Evolutionary conservation across 352 stramenopile genomes (phyloP).

Genomic region (Phytophthora melonis): DNA sequence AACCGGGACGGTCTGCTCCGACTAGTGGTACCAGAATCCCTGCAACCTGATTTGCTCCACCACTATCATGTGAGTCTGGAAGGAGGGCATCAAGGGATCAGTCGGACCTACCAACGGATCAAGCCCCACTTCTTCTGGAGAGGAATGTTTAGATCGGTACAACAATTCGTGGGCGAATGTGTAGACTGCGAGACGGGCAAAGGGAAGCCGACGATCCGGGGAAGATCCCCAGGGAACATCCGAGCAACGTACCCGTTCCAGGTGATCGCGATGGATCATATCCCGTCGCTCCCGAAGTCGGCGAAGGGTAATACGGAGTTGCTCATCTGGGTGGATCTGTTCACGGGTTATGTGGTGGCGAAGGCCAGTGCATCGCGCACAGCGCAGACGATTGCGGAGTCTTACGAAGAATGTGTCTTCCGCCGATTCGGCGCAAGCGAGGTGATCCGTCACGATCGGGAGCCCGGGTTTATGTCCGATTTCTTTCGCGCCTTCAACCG

Average conservation of each 20-base stretch:
- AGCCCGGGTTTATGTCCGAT: background rate
- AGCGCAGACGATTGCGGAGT: too few relatives aligned
- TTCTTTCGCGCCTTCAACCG: background rate
- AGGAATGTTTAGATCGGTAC: background rate
- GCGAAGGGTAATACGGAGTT: too few relatives aligned
- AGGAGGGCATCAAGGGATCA: constrained; percentile 10
- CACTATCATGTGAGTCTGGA: too few relatives aligned
- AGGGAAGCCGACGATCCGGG: too few relatives aligned
- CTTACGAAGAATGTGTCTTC: background rate
- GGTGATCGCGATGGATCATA: too few relatives aligned
- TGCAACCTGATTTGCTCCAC: constrained; percentile 10
- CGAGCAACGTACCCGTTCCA: too few relatives aligned
- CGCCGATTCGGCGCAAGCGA: background rate
- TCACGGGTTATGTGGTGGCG: background rate
- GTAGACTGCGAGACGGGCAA: constrained; percentile 11
- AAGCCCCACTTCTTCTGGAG: background rate
- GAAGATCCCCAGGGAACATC: too few relatives aligned
- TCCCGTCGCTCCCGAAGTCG: too few relatives aligned
- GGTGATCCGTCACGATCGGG: background rate
- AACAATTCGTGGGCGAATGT: constrained; percentile 3
- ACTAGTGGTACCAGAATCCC: too few relatives aligned
- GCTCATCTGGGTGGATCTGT: background rate
- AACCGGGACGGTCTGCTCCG: too few relatives aligned
- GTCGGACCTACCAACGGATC: constrained; percentile 2
- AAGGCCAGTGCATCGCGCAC: too few relatives aligned